A percentile compares a stretch with the other conserved stretches of the same genome.
Conservation (phyloP, 768 basidiomycete species). For the Scleroderma bovista region DNA sequence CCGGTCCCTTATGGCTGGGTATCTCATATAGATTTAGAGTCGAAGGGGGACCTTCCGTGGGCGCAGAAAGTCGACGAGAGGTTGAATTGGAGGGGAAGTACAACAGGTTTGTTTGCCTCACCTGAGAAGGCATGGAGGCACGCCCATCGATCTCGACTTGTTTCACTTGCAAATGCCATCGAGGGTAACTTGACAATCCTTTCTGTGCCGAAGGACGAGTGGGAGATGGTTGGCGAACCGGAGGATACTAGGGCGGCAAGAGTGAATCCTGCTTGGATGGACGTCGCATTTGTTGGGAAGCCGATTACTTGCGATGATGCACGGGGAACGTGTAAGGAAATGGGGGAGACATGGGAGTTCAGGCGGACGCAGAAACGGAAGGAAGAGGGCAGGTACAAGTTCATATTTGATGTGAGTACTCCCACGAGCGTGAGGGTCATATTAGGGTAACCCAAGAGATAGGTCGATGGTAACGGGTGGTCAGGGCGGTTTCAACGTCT, state of each 20-base stretch:
- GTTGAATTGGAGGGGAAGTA: constrained; percentile 69
- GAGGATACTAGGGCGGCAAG: constrained; percentile 30
- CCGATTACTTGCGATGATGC: constrained; percentile 37
- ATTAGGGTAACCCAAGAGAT: background rate
- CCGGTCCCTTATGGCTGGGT: constrained; percentile 45
- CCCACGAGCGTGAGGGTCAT: background rate
- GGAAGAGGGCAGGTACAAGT: constrained; percentile 56
- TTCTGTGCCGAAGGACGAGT: constrained; percentile 21
- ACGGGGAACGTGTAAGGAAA: constrained; percentile 31
- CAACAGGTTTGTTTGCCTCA: constrained; percentile 55
- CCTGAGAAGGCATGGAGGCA: constrained; percentile 39
- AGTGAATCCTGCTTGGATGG: constrained; percentile 52
- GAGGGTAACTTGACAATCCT: constrained; percentile 37
- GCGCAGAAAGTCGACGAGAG: constrained; percentile 56
- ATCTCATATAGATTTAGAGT: constrained; percentile 34
- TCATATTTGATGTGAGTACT: constrained; percentile 47
- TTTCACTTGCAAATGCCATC: constrained; percentile 38
- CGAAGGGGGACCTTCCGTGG: constrained; percentile 54
- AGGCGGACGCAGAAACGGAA: constrained; percentile 35
- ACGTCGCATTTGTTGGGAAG: constrained; percentile 50
- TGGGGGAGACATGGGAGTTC: constrained; percentile 48
- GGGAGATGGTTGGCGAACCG: constrained; percentile 31
- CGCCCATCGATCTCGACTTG: constrained; percentile 46
- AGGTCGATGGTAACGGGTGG: background rate
- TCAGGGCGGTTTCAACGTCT: background rate